Evolutionary conservation across 1,284 basidiomycete species (phyloP).

Genomic region (Trametes sp.): DNA sequence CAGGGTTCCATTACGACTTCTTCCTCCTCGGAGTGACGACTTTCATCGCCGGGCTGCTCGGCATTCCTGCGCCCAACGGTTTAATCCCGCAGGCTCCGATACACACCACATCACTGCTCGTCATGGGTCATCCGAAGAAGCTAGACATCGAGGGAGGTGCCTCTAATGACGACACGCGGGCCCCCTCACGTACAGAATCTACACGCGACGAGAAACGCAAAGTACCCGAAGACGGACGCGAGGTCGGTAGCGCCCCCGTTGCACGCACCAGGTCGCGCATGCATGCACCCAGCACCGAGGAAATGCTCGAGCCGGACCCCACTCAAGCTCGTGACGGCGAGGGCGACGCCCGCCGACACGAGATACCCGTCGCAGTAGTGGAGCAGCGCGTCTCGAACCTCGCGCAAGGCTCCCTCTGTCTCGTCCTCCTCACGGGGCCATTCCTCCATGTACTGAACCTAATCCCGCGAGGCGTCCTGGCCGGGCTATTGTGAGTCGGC

Average conservation of each 20-base stretch:
- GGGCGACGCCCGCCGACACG: slow-evolving; percentile 44
- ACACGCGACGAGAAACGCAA: slow-evolving; percentile 21
- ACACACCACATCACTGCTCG: slow-evolving; percentile 86
- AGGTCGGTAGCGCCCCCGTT: background rate
- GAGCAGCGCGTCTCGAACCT: slow-evolving; percentile 92
- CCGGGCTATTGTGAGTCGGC: slow-evolving; percentile 72
- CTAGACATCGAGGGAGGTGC: slow-evolving; percentile 49
- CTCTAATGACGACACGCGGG: slow-evolving; percentile 1
- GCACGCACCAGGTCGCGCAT: slow-evolving; percentile 29
- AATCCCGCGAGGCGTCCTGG: slow-evolving; percentile 79
- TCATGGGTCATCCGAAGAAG: slow-evolving; percentile 66
- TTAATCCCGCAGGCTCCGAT: slow-evolving; percentile 97
- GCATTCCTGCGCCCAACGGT: slow-evolving; percentile 93
- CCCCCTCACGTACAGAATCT: background rate
- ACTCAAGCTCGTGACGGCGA: slow-evolving; percentile 37
- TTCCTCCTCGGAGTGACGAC: slow-evolving; percentile 93
- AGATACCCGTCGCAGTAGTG: slow-evolving; percentile 81
- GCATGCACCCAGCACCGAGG: slow-evolving; percentile 36
- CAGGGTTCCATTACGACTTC: slow-evolving; percentile 93
- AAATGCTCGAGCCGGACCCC: slow-evolving; percentile 41
- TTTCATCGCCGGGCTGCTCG: slow-evolving; percentile 90
- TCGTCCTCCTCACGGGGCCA: slow-evolving; percentile 82
- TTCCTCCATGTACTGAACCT: slow-evolving; percentile 82
- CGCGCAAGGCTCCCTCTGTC: slow-evolving; percentile 82
- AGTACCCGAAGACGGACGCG: background rate